phyloP scores from a whole-genome alignment of 2,329 filamentous ascomycete genomes.

The Colletotrichum lentis region DNA sequence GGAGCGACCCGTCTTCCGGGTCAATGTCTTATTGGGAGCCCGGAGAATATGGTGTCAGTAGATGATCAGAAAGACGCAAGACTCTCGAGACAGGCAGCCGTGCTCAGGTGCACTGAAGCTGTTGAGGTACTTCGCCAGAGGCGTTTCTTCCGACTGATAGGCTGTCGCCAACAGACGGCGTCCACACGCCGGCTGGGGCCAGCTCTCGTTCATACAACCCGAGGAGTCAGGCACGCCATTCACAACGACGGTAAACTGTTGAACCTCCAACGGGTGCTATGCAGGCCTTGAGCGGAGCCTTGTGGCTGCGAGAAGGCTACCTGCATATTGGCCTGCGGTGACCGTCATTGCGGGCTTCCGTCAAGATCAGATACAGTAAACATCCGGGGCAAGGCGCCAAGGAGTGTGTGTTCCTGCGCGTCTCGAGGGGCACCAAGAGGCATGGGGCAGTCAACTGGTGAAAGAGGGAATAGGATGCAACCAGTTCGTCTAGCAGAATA shows the following conservation, averaged over 20 bases:
- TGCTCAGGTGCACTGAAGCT: not conserved
- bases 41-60: not conserved
- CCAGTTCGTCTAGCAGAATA: slow-evolving; percentile 12
- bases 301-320: slow-evolving; percentile 24
- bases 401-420: slow-evolving; percentile 26
- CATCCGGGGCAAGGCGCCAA: slow-evolving; percentile 21
- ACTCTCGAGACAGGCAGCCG: not conserved
- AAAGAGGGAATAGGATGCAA: slow-evolving; percentile 1
- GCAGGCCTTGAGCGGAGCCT: not conserved
- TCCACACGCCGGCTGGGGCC: not conserved
- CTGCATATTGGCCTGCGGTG: slow-evolving; percentile 21
- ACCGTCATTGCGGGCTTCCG: slow-evolving; percentile 18
- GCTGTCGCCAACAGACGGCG: not conserved
- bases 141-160: not conserved
- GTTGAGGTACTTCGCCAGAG: not conserved
- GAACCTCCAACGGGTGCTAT: not conserved
- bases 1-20: slow-evolving; percentile 10
- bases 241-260: not conserved
- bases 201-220: not conserved
- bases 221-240: not conserved
- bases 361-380: slow-evolving; percentile 33
- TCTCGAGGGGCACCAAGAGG: slow-evolving; percentile 14
- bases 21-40: not conserved
- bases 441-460: slow-evolving; percentile 9
- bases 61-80: not conserved